These are phyloP conservation scores for Reutealis trisperma DNA, from an alignment of 345 rosid genomes.

Conservation along the genomic window DNA sequence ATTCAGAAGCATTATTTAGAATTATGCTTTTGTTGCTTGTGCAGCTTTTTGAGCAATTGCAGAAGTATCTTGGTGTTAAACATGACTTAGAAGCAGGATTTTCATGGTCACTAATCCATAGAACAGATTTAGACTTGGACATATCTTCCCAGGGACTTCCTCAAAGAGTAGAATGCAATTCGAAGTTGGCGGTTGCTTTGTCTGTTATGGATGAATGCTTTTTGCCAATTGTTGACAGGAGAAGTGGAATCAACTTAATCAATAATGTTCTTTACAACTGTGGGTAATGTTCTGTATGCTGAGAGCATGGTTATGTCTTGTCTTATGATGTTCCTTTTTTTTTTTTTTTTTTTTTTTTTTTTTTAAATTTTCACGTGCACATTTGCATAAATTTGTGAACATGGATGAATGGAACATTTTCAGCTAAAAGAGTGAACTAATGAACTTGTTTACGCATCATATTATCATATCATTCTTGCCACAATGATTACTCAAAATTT, in stretches of 20 bases:
- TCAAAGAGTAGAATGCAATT: constrained; percentile 35
- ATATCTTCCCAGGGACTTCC: constrained; percentile 22
- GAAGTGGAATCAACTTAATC: constrained; percentile 34
- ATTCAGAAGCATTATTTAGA: not conserved
- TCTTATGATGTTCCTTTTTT: not conserved
- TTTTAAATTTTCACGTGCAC: not conserved
- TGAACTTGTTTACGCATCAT: not conserved
- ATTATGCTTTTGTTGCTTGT: constrained; percentile 4
- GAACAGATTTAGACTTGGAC: constrained; percentile 22
- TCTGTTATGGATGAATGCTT: constrained; percentile 43
- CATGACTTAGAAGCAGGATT: constrained; percentile 37
- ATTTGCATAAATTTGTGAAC: not conserved
- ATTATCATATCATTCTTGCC: not conserved
- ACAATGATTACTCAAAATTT: not conserved
- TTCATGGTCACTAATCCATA: constrained; percentile 35
- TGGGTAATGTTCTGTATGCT: constrained; percentile 21
- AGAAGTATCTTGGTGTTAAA: constrained; percentile 36
- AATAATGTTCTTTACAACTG: constrained; percentile 29
- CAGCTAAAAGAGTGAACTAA: not conserved
- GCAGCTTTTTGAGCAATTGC: constrained; percentile 34
- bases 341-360: not conserved
- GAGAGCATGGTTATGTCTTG: not conserved
- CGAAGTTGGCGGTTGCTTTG: constrained; percentile 37
- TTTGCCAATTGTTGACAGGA: constrained; percentile 38
- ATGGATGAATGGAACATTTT: constrained; percentile 1